Percentiles rank a stretch among this genome's conserved stretches.
phyloP scores from a whole-genome alignment of 805 yeast species.

The Candida chauliodis region DNA sequence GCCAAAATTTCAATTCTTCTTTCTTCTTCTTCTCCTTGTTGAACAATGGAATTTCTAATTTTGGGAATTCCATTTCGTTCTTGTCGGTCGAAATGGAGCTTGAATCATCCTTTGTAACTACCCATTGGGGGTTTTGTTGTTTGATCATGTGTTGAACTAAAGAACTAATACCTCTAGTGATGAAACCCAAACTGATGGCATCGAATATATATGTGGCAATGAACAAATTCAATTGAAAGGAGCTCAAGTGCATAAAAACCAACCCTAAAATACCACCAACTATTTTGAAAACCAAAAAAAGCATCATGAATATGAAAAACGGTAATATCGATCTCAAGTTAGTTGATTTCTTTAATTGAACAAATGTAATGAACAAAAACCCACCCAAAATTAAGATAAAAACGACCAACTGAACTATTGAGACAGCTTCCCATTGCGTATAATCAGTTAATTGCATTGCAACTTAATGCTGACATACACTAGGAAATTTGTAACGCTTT shows the following conservation, averaged over 20 bases:
- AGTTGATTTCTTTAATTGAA: constrained; percentile 1
- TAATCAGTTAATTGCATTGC: constrained; percentile 8
- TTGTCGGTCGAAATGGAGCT: not conserved
- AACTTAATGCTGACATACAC: not conserved
- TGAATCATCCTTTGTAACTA: not conserved
- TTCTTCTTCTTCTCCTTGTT: constrained; percentile 2
- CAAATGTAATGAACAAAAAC: constrained; percentile 2
- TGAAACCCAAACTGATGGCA: constrained; percentile 13
- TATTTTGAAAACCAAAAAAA: constrained; percentile 11
- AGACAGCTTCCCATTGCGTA: constrained; percentile 7
- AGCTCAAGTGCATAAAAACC: constrained; percentile 9
- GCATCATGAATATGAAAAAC: constrained; percentile 6
- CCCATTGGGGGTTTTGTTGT: not conserved
- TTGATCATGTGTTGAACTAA: constrained; percentile 9
- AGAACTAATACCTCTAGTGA: constrained; percentile 12
- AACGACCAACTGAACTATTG: constrained; percentile 8
- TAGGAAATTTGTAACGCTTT: not conserved
- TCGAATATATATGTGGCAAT: constrained; percentile 16
- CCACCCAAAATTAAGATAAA: constrained; percentile 4
- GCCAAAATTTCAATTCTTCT: constrained; percentile 7
- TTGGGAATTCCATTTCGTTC: too few species aligned
- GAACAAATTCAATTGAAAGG: constrained; percentile 8
- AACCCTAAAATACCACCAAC: constrained; percentile 13
- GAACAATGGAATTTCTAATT: too few species aligned
- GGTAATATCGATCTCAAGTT: not conserved